Base-by-base conservation (phyloP, 768 basidiomycete genomes). In the Coprinopsis strossmayeri region DNA sequence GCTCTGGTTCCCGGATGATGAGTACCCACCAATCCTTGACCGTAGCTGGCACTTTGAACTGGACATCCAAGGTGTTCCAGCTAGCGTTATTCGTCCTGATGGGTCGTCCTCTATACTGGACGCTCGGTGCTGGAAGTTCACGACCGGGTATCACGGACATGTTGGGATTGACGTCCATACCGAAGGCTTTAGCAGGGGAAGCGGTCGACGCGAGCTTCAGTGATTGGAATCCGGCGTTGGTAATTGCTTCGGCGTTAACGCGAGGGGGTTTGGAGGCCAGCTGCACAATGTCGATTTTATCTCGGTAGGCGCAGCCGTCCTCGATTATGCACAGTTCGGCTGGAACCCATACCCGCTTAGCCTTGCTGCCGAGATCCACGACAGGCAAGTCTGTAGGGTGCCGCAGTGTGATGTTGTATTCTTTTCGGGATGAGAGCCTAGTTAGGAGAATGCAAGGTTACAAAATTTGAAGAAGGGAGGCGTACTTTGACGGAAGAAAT, bases 41-140 rank as follows among this genome's bases (percentile, higher is more conserved):
- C 1, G 47, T 56, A 0, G 71, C 82, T 0, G 78, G 79, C 0
- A 56, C 59, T 27, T 82, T 78, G 57, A 91, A 89, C 57, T 81
- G 79, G 46, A 85, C 81, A 20, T 82, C 71, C 27, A 83, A 60
- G 45, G 90, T 81, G 53, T 91, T 91, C 89, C 89, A 91, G 32
- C 77, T 75, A 0, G 82, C 90, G 26, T 83, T 77, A 28, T 57
- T 65, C 4, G 79, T 73, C 12, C 64, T 71, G 23, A 51, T 45
- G 2, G 68, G 35, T 17, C 35, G 59, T 20, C 57, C 61, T 1
- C 78, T 80, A 3, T 55, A 63, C 30, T 63, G 67, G 58, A 91
- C 91, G 1, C 67, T 66, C 43, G 91, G 57, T 1, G 53, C 51
- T 0, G 90, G 67, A 1, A 92, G 75, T 50, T 85, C 74, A 13